phyloP scores from a whole-genome alignment of 2,329 filamentous ascomycete genomes.

The Keithomyces neogunnii region DNA sequence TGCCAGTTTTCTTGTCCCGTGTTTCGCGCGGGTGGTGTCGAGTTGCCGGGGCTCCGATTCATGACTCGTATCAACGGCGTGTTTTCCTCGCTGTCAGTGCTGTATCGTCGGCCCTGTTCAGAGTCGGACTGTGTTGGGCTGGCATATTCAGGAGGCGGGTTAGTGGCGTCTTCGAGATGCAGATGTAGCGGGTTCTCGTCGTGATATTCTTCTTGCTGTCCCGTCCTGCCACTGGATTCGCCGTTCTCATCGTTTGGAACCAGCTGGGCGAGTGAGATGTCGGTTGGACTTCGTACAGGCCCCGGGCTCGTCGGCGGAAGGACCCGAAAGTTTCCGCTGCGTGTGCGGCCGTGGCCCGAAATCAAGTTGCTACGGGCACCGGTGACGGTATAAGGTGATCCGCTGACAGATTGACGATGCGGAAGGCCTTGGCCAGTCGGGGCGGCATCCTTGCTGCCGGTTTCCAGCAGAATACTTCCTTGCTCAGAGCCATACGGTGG shows the following conservation, averaged over 20 bases:
- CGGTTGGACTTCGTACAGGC: slow-evolving; percentile 82
- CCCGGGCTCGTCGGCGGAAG: slow-evolving; percentile 76
- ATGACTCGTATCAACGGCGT: slow-evolving; percentile 42
- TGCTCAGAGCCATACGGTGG: slow-evolving; percentile 96
- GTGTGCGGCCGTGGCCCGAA: slow-evolving; percentile 62
- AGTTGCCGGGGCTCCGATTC: slow-evolving; percentile 42
- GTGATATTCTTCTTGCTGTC: slow-evolving; percentile 15
- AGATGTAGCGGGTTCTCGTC: slow-evolving; percentile 30
- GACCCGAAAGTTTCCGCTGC: slow-evolving; percentile 71
- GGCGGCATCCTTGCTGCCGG: slow-evolving; percentile 59
- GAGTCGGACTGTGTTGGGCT: slow-evolving; percentile 55
- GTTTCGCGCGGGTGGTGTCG: slow-evolving; percentile 31
- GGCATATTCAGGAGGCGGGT: slow-evolving; percentile 64
- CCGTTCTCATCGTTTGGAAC: slow-evolving; percentile 64
- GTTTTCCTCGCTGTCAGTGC: slow-evolving; percentile 49
- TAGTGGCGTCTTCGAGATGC: slow-evolving; percentile 45
- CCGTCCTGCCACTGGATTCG: slow-evolving; percentile 36
- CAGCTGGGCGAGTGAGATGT: slow-evolving; percentile 87
- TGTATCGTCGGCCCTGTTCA: slow-evolving; percentile 44
- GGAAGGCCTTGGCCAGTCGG: slow-evolving; percentile 33
- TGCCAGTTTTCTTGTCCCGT: slow-evolving; percentile 10
- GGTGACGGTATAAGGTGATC: slow-evolving; percentile 29
- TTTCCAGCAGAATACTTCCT: slow-evolving; percentile 88
- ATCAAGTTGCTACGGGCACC: slow-evolving; percentile 39
- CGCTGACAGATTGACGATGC: slow-evolving; percentile 37